Evolutionary conservation across 805 yeast genomes (phyloP), one percentile per base, ranked within the genome.

Genomic region (Candida maltosa): DNA sequence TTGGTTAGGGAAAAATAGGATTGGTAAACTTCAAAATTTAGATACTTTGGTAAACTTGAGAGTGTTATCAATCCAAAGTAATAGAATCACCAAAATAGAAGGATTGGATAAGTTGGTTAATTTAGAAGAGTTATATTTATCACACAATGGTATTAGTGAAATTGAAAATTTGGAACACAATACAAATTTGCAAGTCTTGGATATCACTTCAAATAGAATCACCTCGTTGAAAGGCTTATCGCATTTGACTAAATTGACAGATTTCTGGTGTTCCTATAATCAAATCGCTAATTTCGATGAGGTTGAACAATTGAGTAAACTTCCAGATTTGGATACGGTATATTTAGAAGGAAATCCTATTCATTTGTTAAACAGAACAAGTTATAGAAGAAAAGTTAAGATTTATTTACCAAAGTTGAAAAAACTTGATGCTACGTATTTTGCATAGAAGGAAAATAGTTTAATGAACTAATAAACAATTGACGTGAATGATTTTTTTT

Each of bases 331-430:
- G 35, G 95, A 87, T 34, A 87, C 96, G 0, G 95, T 93, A 4
- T 93, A 93, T 54, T 78, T 93, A 44, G 98, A 93, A 60, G 91
- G 93, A 6, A 91, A 91, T 53, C 97, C 97, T 3, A 56, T 93
- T 14, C 96, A 93, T 49, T 46, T 62, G 19, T 55, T 73, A 15
- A 83, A 83, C 46, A 78, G 78, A n/a, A 80, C 93, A 1, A 79
- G 88, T 34, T 93, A 93, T 56, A 73, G 97, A 51, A 77, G 93
- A 51, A 93, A 93, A 56, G 54, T 93, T 31, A 76, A 76, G 45
- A 67, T 93, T 49, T 74, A 81, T 40, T 67, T 91, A 40, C 86
- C 85, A 2, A 79, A 83, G 0, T 62, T 93, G 30, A 61, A 73
- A 29, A 94, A 93, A 63, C 87, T 93, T 37, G 99, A 93, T 64